Conservation (phyloP, 1,284 basidiomycete species). For the Cutaneotrichosporon daszewskae region DNA sequence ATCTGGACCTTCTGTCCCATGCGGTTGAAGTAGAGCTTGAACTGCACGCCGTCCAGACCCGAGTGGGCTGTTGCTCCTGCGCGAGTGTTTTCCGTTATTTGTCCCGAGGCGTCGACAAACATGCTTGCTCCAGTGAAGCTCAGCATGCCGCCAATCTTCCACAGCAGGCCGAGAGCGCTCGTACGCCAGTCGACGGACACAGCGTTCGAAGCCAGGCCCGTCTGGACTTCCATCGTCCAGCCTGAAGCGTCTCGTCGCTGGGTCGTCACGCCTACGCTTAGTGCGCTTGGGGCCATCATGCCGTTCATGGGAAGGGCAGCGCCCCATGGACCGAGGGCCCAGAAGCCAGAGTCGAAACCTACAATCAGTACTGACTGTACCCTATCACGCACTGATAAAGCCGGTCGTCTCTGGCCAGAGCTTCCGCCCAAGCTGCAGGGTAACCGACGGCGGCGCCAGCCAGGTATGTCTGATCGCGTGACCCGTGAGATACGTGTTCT, state of each 20-base stretch:
- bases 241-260: conserved; percentile 28
- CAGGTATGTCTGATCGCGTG: conserved; percentile 36
- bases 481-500: conserved; percentile 48
- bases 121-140: conserved; percentile 26
- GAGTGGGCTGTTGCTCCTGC: conserved; percentile 32
- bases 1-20: conserved; percentile 56
- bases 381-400: conserved; percentile 35
- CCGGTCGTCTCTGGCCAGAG: conserved; percentile 46
- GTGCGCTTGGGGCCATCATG: conserved; percentile 28
- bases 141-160: conserved; percentile 46
- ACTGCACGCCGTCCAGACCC: conserved; percentile 25
- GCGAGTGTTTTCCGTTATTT: conserved; percentile 35
- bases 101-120: conserved; percentile 40
- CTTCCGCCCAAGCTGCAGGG: conserved; percentile 48
- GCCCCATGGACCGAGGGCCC: conserved; percentile 49
- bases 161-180: conserved; percentile 48
- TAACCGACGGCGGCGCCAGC: conserved; percentile 46
- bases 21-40: conserved; percentile 30
- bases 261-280: conserved; percentile 43
- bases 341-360: conserved; percentile 49
- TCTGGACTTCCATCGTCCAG: conserved; percentile 44
- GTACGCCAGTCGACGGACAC: conserved; percentile 47
- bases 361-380: background rate
- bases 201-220: conserved; percentile 29
- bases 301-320: conserved; percentile 13